A percentile compares a stretch with the other conserved stretches of the same genome.
Conservation (phyloP, 192 early-diverging fungal species). For the Haplosporangium gracile region DNA sequence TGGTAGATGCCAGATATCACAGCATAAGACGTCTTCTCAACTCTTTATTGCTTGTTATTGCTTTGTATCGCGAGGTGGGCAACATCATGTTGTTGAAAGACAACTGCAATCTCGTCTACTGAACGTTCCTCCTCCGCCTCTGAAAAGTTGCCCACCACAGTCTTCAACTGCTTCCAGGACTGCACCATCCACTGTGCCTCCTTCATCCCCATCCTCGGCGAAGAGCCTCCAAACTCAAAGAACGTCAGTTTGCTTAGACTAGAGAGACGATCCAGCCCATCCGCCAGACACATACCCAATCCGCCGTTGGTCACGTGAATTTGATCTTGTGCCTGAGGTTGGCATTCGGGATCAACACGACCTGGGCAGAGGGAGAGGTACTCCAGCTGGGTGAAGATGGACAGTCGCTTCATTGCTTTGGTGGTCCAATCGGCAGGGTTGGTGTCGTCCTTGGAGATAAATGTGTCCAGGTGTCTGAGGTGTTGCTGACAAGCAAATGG, state of each 20-base stretch:
- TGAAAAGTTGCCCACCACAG: not conserved
- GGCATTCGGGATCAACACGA: not conserved
- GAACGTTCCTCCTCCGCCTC: not conserved
- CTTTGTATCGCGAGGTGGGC: not conserved
- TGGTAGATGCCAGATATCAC: too few species aligned
- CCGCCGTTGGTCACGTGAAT: not conserved
- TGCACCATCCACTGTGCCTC: not conserved
- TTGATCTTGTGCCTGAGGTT: not conserved
- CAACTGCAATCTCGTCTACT: not conserved
- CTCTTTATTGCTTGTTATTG: not conserved
- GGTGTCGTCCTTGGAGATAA: not conserved
- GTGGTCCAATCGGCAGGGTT: not conserved
- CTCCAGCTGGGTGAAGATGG: not conserved
- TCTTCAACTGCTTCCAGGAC: not conserved
- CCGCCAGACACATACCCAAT: not conserved
- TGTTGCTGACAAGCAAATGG: not conserved
- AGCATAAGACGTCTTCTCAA: too few species aligned
- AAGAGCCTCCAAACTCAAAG: not conserved
- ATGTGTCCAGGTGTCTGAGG: not conserved
- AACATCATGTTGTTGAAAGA: not conserved
- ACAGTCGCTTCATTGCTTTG: not conserved
- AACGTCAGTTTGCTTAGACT: not conserved
- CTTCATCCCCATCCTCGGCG: not conserved
- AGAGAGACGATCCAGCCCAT: not conserved
- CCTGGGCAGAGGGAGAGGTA: not conserved